A percentile compares a stretch with the other conserved stretches of the same genome.
These are phyloP conservation scores for Macadamia tetraphylla DNA, from an alignment of 164 flowering plant species.

Conservation along the genomic window DNA sequence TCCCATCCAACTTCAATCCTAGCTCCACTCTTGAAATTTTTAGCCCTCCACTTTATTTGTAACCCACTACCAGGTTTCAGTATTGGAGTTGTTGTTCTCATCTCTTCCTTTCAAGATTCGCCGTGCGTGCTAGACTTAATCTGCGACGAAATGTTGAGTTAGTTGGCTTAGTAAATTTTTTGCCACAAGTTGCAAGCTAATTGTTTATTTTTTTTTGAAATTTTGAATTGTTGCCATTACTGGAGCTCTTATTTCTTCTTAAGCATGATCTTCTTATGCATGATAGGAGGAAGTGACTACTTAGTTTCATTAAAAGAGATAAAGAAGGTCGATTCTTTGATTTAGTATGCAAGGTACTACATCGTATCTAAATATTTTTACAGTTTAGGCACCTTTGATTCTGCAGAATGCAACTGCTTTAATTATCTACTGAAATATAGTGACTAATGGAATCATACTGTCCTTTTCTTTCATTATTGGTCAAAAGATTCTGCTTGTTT, in stretches of 20 bases:
- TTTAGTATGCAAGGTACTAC: constrained; percentile 67
- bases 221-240: background rate
- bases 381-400: background rate
- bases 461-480: constrained; percentile 5
- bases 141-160: too few relatives aligned
- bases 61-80: too few relatives aligned
- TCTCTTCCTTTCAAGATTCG: too few relatives aligned
- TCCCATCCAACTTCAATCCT: too few relatives aligned
- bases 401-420: background rate
- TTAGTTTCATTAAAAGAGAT: constrained; percentile 38
- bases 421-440: background rate
- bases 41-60: too few relatives aligned
- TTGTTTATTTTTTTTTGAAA: too few relatives aligned
- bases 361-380: background rate
- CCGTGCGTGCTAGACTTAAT: too few relatives aligned
- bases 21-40: too few relatives aligned
- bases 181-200: too few relatives aligned
- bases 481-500: constrained; percentile 54
- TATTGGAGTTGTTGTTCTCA: too few relatives aligned
- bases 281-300: constrained; percentile 32
- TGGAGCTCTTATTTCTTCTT: constrained; percentile 5
- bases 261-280: constrained; percentile 1
- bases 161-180: too few relatives aligned
- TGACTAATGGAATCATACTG: background rate
- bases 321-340: constrained; percentile 28